Conservation (phyloP, 2,329 filamentous ascomycete species). For the Magnaporthiopsis rhizophila region DNA sequence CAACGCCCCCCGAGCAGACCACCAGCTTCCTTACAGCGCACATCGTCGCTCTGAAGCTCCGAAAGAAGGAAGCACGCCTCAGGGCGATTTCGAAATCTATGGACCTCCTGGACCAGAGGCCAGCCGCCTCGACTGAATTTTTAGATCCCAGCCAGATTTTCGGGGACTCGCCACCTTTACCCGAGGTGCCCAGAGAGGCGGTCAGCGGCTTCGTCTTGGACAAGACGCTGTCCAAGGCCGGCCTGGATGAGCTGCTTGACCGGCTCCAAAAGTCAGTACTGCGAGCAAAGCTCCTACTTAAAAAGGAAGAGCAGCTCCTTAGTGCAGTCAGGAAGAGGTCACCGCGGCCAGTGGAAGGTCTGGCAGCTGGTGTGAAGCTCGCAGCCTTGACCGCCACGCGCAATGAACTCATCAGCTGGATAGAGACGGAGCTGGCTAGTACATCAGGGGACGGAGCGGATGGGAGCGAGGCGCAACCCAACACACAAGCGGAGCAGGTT, state of each 20-base stretch:
- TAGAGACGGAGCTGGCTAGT: slow-evolving; percentile 52
- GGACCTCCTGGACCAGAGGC: slow-evolving; percentile 41
- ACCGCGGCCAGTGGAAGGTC: slow-evolving; percentile 16
- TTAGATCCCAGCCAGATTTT: slow-evolving; percentile 43
- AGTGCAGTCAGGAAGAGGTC: slow-evolving; percentile 33
- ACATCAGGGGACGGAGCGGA: slow-evolving; percentile 31
- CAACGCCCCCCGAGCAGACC: slow-evolving; percentile 12
- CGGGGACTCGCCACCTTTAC: slow-evolving; percentile 32
- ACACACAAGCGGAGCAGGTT: slow-evolving; percentile 14
- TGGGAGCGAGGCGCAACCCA: slow-evolving; percentile 14
- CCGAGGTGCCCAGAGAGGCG: slow-evolving; percentile 43
- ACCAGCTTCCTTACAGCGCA: slow-evolving; percentile 37
- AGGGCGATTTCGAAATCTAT: slow-evolving; percentile 42
- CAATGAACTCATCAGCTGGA: slow-evolving; percentile 56
- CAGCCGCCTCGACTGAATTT: slow-evolving; percentile 41
- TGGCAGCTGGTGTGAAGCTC: slow-evolving; percentile 28
- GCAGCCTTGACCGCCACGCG: slow-evolving; percentile 48
- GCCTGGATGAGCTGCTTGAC: slow-evolving; percentile 39
- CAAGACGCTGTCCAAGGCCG: slow-evolving; percentile 24
- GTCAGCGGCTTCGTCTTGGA: slow-evolving; percentile 41
- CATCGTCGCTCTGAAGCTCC: slow-evolving; percentile 41
- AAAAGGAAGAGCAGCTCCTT: slow-evolving; percentile 48
- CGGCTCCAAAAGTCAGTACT: slow-evolving; percentile 51
- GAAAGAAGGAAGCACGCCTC: slow-evolving; percentile 43
- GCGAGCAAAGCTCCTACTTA: slow-evolving; percentile 47